Base-by-base conservation (phyloP, 164 flowering plant species). In the Echeveria elegans region DNA sequence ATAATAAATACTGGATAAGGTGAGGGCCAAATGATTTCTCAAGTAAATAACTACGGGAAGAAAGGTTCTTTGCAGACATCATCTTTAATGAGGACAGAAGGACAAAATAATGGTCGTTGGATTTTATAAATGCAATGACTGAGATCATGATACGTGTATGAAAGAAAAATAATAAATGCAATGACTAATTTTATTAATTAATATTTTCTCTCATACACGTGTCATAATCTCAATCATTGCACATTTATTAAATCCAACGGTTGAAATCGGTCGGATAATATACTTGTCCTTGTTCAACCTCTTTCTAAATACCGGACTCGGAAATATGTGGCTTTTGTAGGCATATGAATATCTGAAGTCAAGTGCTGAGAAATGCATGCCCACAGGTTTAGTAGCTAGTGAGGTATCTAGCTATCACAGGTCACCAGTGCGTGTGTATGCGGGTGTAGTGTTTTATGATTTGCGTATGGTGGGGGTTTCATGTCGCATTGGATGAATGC, bases 401-500 rank as follows among this genome's bases (percentile, higher is more conserved):
- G 15, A 52, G 26, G 26, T 18, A 43, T 43, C 47, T 18, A 43
- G 11, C 47, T 52, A 23, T 52, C 58, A 52, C 58, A 21, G 28
- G 28, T 52, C 58, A 52, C 58, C 31, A 56, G 61, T 56, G 61
- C 34, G 32, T 56, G 61, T 56, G 31, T 43, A 43, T 12, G 61
- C 12, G 9, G 28, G 58, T 52, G 28, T 52, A 52, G 32, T 56
- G 61, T 28, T 56, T 32, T 56, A 28, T 56, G 19, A 56, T 56
- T 56, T 56, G 32, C 19, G 61, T 26, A 8, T 56, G 32, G 16
- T 56, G 61, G 61, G 61, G 61, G 61, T 29, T 56, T 56, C 61
- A 56, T 56, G 32, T 28, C 32, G 11, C 31, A 56, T 23, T 56
- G 32, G 61, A 56, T 56, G 19, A 56, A 29, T 56, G 61, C 61